Evolutionary conservation across 108 stramenopile species (phyloP).

Genomic region (Heterococcus sp.): DNA sequence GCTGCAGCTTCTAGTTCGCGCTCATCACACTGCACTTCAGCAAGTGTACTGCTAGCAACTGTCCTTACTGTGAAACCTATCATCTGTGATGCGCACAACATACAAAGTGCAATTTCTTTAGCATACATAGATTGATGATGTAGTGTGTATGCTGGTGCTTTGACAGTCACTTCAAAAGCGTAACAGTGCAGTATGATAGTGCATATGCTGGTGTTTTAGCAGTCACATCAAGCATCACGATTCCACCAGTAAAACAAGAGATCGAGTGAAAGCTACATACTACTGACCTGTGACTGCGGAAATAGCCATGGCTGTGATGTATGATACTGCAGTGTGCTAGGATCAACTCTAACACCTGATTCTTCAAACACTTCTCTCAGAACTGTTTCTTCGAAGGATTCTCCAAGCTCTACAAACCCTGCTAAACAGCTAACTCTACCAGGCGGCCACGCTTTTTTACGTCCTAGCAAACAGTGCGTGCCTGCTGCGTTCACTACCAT

Average conservation of each 20-base stretch:
- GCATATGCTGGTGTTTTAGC: too few relatives aligned
- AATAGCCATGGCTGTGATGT: neutral
- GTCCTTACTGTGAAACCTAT: neutral
- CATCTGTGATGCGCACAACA: too few relatives aligned
- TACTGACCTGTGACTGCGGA: neutral
- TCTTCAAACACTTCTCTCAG: neutral
- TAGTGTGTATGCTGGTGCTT: too few relatives aligned
- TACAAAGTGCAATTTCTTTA: too few relatives aligned
- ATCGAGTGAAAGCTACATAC: too few relatives aligned
- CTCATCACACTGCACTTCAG: neutral
- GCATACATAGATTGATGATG: too few relatives aligned
- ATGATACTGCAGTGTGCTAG: neutral
- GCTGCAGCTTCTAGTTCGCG: neutral
- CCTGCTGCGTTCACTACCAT: neutral
- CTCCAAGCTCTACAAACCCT: neutral
- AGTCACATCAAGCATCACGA: too few relatives aligned
- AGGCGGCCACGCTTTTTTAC: neutral
- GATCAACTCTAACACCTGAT: neutral
- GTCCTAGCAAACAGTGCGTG: neutral
- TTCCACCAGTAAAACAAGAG: too few relatives aligned
- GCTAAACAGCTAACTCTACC: neutral
- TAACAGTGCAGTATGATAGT: too few relatives aligned
- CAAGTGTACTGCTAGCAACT: neutral
- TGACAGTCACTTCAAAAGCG: too few relatives aligned
- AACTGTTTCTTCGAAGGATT: neutral